Evolutionary conservation across 2,329 filamentous ascomycete species (phyloP).

Genomic region (Fusarium subtropicale): DNA sequence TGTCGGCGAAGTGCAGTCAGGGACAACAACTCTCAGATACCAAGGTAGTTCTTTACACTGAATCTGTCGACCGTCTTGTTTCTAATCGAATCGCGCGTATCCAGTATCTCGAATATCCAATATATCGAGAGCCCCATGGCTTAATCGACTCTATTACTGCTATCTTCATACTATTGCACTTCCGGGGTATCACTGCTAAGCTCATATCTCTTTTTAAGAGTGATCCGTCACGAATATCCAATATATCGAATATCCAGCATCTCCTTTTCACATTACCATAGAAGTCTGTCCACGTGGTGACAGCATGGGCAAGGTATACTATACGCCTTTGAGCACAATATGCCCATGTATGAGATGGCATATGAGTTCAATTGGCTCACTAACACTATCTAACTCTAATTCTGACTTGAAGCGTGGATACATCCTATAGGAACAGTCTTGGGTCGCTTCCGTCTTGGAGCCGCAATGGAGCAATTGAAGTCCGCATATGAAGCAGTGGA

Average conservation of each 20-base stretch:
- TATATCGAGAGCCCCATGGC: no score
- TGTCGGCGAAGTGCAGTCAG: not conserved
- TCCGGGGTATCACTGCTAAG: no score
- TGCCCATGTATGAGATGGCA: not conserved
- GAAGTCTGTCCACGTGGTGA: not conserved
- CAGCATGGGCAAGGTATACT: not conserved
- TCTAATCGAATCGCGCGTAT: no score
- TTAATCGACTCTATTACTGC: no score
- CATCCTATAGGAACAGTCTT: not conserved
- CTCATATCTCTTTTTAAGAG: no score
- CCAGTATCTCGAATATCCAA: no score
- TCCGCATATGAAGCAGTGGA: not conserved
- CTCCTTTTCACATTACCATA: not conserved
- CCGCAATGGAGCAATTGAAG: not conserved
- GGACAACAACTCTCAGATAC: not conserved
- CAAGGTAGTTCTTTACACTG: no score
- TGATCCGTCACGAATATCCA: no score
- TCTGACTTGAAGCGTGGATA: not conserved
- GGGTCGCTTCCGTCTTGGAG: not conserved
- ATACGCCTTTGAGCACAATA: no score
- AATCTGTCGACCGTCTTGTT: not conserved
- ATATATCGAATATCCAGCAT: not conserved
- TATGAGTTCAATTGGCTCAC: not conserved
- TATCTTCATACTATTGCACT: no score
- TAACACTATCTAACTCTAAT: not conserved